Evolutionary conservation across 257 asterid genomes (phyloP).

Genomic region (Catharanthus roseus): DNA sequence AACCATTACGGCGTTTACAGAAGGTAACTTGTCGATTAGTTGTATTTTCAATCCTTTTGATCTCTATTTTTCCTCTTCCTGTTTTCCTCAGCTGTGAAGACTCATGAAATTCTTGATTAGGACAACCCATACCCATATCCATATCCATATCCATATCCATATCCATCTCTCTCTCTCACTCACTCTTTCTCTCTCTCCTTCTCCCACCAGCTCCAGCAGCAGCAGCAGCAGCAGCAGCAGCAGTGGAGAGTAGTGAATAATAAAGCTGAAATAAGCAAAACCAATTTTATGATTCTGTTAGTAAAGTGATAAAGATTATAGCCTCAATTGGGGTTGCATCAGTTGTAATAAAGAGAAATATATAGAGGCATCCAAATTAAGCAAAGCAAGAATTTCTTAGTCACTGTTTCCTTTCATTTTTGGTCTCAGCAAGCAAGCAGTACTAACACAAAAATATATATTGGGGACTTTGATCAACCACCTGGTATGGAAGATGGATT

Average conservation of each 20-base stretch:
- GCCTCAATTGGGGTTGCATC: constrained; percentile 20
- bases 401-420: constrained; percentile 22
- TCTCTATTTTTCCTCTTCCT: constrained; percentile 78
- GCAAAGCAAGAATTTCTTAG: constrained; percentile 28
- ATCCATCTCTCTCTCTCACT: too few species aligned
- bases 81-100: constrained; percentile 47
- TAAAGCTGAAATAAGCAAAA: constrained; percentile 55
- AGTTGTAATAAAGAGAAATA: constrained; percentile 9
- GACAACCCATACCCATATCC: constrained; percentile 51
- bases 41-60: constrained; percentile 85
- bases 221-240: too few species aligned
- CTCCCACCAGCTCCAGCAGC: too few species aligned
- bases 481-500: constrained; percentile 33
- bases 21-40: constrained; percentile 87
- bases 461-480: constrained; percentile 14
- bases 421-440: too few species aligned
- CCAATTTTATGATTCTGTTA: constrained; percentile 22
- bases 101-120: constrained; percentile 45
- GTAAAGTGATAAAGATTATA: constrained; percentile 25
- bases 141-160: too few species aligned
- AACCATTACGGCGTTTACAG: constrained; percentile 80
- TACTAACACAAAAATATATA: neutral
- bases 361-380: constrained; percentile 30
- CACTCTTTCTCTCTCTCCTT: too few species aligned
- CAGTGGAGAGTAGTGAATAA: too few species aligned